Percentiles rank a stretch among this genome's conserved stretches.
Evolutionary conservation across 495 filamentous ascomycete species (phyloP).

Genomic region (Bryoglossum gracile): DNA sequence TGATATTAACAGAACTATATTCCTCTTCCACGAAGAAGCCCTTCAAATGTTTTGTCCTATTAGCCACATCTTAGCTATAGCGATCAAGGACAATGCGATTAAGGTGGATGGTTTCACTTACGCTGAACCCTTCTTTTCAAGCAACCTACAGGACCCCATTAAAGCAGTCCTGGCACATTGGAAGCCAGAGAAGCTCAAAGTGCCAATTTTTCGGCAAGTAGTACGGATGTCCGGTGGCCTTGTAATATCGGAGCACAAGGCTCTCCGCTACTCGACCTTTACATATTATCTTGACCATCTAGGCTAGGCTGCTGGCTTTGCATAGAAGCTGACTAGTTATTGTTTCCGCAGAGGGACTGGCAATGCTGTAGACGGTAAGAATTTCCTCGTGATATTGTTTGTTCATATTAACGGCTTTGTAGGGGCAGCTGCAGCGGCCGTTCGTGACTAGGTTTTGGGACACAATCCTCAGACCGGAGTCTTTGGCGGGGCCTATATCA

Average conservation of each 20-base stretch:
- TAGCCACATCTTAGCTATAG: constrained; percentile 11
- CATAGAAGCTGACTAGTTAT: constrained; percentile 13
- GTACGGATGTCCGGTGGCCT: constrained; percentile 1
- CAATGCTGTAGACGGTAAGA: constrained; percentile 15
- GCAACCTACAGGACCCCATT: constrained; percentile 4
- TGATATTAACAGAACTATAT: constrained; percentile 12
- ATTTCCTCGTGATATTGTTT: constrained; percentile 1
- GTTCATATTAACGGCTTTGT: not conserved
- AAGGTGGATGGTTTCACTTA: constrained; percentile 2
- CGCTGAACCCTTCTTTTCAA: constrained; percentile 15
- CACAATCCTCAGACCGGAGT: constrained; percentile 1
- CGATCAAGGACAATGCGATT: constrained; percentile 14
- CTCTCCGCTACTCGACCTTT: constrained; percentile 12
- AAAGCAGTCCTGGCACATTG: constrained; percentile 14
- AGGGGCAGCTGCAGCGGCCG: constrained; percentile 1
- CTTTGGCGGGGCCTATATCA: constrained; percentile 4
- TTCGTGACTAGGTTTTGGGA: constrained; percentile 8
- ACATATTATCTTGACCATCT: constrained; percentile 11
- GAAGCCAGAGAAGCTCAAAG: constrained; percentile 12
- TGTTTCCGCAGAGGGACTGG: constrained; percentile 9
- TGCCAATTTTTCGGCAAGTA: constrained; percentile 8
- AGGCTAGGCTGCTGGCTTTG: constrained; percentile 9
- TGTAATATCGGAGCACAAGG: constrained; percentile 8
- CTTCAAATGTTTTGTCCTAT: constrained; percentile 15
- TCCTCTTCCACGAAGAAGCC: constrained; percentile 13